Evolutionary conservation across 352 stramenopile genomes (phyloP).

Genomic region (Pythium chondricola): DNA sequence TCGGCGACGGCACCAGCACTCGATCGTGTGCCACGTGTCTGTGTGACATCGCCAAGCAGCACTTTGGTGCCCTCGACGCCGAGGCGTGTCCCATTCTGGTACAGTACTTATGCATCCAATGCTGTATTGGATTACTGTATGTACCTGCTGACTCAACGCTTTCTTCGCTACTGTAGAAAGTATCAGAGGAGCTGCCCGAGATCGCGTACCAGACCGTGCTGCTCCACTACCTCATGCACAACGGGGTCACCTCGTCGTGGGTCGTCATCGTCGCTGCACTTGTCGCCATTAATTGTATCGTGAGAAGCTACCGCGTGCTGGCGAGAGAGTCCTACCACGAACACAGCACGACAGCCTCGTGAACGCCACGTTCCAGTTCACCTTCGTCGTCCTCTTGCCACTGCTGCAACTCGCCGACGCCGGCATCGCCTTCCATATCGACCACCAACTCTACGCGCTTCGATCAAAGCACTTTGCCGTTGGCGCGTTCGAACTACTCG

Average conservation of each 20-base stretch:
- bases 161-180: no score
- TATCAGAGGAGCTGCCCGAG: constrained; percentile 14
- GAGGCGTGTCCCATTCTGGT: constrained; percentile 14
- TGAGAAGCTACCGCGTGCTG: constrained; percentile 10
- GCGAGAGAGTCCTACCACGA: constrained; percentile 12
- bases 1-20: no score
- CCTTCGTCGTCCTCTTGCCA: constrained; percentile 8
- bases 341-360: constrained; percentile 15
- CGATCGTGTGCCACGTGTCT: constrained; percentile 11
- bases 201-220: constrained; percentile 18
- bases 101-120: no score
- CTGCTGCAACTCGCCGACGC: constrained; percentile 1
- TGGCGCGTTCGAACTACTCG: constrained; percentile 9
- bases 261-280: not conserved
- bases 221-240: constrained; percentile 6
- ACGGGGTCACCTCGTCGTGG: not conserved
- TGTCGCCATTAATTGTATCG: constrained; percentile 9
- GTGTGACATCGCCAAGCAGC: constrained; percentile 1
- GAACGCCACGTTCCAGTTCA: constrained; percentile 13
- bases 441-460: constrained; percentile 1
- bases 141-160: no score
- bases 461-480: constrained; percentile 1
- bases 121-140: no score
- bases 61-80: constrained; percentile 7
- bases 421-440: not conserved